A percentile compares a stretch with the other conserved stretches of the same genome.
Evolutionary conservation across 306 rosid species (phyloP).

Genomic region (Pyrus betulifolia): DNA sequence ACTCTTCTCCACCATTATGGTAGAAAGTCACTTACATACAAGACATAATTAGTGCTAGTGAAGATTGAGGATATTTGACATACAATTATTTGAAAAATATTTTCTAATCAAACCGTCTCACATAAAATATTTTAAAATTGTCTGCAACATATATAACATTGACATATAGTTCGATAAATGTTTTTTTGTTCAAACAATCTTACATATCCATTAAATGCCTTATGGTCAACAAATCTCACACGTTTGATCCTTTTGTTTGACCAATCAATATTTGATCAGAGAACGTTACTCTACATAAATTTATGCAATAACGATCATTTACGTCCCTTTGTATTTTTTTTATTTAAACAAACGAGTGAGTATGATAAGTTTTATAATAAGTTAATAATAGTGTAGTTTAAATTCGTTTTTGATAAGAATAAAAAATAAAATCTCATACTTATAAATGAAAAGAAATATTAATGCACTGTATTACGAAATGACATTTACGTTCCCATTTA

Average conservation of each 20-base stretch:
- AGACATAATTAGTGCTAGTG: neutral
- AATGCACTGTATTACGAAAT: rapidly evolving
- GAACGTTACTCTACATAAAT: neutral
- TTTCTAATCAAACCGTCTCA: neutral
- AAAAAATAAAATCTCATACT: no score
- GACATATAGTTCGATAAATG: neutral
- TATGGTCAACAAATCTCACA: neutral
- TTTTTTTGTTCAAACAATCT: neutral
- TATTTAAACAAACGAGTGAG: no score
- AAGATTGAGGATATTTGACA: neutral
- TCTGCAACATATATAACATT: no score
- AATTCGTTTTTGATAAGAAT: rapidly evolving
- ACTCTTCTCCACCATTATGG: no score
- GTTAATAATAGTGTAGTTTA: rapidly evolving
- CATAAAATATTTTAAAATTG: neutral
- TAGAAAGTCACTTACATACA: no score
- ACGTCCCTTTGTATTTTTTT: no score
- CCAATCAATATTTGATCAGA: neutral
- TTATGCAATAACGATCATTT: neutral
- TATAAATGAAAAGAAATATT: rapidly evolving
- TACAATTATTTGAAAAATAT: neutral
- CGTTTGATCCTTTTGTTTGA: neutral
- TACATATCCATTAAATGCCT: neutral
- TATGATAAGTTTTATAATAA: rapidly evolving
- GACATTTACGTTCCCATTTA: no score